These are phyloP conservation scores for Aristolochia californica DNA, from an alignment of 164 flowering plant species.

Conservation along the genomic window DNA sequence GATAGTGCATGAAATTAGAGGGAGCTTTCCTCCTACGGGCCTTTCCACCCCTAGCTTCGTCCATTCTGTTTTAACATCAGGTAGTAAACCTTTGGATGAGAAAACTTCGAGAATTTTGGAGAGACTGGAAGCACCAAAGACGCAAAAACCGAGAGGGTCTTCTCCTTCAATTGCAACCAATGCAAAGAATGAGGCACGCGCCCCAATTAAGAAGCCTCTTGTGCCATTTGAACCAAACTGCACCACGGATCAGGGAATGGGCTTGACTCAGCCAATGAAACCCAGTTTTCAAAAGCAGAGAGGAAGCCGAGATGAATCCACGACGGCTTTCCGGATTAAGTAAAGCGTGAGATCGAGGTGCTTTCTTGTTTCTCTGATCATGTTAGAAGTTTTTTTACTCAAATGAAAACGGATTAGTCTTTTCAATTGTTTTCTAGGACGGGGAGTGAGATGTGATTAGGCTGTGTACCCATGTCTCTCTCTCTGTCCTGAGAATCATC, in stretches of 20 bases:
- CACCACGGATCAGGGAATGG: conserved; percentile 14
- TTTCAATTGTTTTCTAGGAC: too few relatives aligned
- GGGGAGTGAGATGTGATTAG: too few relatives aligned
- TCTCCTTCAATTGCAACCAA: conserved; percentile 18
- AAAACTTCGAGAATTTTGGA: conserved; percentile 81
- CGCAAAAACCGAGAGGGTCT: conserved; percentile 28
- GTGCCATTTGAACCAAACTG: conserved; percentile 26
- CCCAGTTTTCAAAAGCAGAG: conserved; percentile 62
- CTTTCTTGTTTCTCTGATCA: too few relatives aligned
- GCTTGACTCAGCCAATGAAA: conserved; percentile 48
- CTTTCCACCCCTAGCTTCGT: conserved; percentile 22
- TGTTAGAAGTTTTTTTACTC: too few relatives aligned
- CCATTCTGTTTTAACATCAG: conserved; percentile 19
- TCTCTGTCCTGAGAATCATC: too few relatives aligned
- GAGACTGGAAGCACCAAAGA: conserved; percentile 66
- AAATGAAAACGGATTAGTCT: too few relatives aligned
- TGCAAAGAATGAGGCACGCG: conserved; percentile 10
- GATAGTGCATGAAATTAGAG: conserved; percentile 37
- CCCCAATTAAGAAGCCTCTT: conserved; percentile 36
- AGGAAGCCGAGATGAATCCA: conserved; percentile 28
- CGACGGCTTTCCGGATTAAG: too few relatives aligned
- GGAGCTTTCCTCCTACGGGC: conserved; percentile 27
- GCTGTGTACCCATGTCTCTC: too few relatives aligned
- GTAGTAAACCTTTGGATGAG: conserved; percentile 34
- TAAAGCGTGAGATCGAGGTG: too few relatives aligned